Evolutionary conservation across 2,329 filamentous ascomycete genomes (phyloP), one percentile per base, ranked within the genome.

Genomic region (Arthroderma uncinatum): DNA sequence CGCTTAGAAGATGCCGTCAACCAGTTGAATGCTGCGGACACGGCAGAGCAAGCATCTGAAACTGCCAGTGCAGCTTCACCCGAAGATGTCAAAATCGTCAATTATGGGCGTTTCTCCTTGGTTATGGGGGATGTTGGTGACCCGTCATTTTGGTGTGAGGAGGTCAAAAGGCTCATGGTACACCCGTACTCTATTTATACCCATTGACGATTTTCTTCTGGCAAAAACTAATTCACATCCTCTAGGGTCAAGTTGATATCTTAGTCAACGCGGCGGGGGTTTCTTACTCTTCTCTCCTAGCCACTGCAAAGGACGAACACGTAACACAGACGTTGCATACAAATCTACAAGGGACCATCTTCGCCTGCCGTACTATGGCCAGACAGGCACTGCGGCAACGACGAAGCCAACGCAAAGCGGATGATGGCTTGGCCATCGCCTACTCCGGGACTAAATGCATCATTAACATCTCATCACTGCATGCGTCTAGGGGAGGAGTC

Each of bases 251-350:
- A 42, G 70, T 79, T 12, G 74, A 80, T 64, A 75, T 92, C 30
- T 79, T 95, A 1, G 79, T 95, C 61, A 94, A 95, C 66, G 86
- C 87, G 25, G 89, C 89, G 0, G 90, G 89, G 8, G 76, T 90
- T 21, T 78, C 84, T 0, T 83, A 89, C 62, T 78, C 78, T 10
- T 80, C 78, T 0, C 74, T 89, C 0, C 77, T 93, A n/a, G 73
- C 81, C 47, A 74, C 77, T 8, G 82, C 80, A 0, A 64, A 70
- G 0, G 66, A 78, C 0, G 67, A 72, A 0, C 74, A 78, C 2
- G 75, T 89, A 21, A 73, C 81, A 1, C 63, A 74, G 1, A 75
- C 89, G 5, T 65, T 95, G 4, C 74, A 80, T 54, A 87, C 82
- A 39, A 95, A 95, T 68, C 78, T 95, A 12, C 70, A 73, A 65